phyloP scores from a whole-genome alignment of 2,329 filamentous ascomycete species.

The Microdochium trichocladiopsis region DNA sequence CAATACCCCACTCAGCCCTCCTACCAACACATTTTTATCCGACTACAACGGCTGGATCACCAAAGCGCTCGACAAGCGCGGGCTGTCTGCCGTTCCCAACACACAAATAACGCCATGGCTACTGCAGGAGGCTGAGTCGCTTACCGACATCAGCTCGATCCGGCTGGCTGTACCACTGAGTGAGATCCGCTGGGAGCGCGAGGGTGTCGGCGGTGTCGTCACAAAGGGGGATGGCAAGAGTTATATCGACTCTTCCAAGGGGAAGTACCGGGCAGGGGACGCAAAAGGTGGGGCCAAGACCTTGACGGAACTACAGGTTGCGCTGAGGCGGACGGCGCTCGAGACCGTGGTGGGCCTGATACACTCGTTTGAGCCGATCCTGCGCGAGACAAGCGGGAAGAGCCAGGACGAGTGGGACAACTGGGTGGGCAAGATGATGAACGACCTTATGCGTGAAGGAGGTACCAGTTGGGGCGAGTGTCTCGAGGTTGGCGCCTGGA shows the following conservation, averaged over 20 bases:
- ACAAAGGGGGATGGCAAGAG: conserved; percentile 49
- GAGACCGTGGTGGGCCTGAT: conserved; percentile 77
- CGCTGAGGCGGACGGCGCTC: conserved; percentile 72
- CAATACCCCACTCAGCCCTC: conserved; percentile 73
- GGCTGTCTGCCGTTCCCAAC: conserved; percentile 70
- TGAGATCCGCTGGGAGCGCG: conserved; percentile 81
- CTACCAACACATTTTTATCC: conserved; percentile 73
- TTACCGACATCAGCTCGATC: conserved; percentile 64
- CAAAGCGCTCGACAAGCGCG: conserved; percentile 65
- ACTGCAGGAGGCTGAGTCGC: conserved; percentile 68
- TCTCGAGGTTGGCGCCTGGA: conserved; percentile 81
- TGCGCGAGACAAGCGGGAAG: conserved; percentile 78
- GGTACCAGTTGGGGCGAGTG: conserved; percentile 81
- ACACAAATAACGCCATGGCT: conserved; percentile 69
- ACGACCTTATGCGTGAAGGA: conserved; percentile 70
- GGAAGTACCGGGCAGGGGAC: conserved; percentile 33
- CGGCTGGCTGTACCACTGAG: conserved; percentile 82
- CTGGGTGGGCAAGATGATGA: conserved; percentile 85
- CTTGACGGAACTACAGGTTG: conserved; percentile 62
- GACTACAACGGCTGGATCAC: conserved; percentile 81
- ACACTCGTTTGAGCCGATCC: conserved; percentile 73
- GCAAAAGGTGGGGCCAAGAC: conserved; percentile 35
- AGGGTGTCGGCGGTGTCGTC: conserved; percentile 57
- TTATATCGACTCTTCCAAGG: conserved; percentile 48
- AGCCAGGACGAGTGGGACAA: conserved; percentile 87